Conservation (phyloP, 2,329 filamentous ascomycete genomes). For the Cytospora paraplurivora region DNA sequence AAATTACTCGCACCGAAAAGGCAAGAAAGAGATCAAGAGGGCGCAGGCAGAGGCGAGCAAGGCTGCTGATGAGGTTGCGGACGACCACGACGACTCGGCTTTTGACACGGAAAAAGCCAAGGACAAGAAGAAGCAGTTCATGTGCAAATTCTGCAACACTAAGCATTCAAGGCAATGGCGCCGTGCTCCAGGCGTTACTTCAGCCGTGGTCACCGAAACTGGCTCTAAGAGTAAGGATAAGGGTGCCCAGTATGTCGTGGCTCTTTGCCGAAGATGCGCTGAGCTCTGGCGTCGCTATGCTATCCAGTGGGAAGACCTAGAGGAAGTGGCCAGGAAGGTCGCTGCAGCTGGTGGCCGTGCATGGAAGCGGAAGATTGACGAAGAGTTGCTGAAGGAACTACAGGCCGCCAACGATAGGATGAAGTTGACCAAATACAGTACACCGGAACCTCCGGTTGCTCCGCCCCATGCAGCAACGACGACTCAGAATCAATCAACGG, state of each 20-base stretch:
- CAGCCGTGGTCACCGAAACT: conserved; percentile 69
- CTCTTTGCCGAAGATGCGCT: conserved; percentile 87
- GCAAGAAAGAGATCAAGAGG: conserved; percentile 82
- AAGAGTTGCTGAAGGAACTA: conserved; percentile 81
- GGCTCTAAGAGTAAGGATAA: conserved; percentile 76
- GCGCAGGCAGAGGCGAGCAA: conserved; percentile 72
- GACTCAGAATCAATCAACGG: conserved; percentile 35
- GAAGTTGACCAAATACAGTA: conserved; percentile 44
- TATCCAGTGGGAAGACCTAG: conserved; percentile 91
- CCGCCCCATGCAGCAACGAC: conserved; percentile 34
- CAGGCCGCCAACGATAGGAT: conserved; percentile 65
- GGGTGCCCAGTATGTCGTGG: conserved; percentile 71
- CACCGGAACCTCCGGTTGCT: conserved; percentile 36
- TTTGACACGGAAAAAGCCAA: conserved; percentile 87
- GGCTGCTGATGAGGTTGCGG: conserved; percentile 87
- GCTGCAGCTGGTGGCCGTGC: conserved; percentile 76
- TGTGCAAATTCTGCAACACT: conserved; percentile 90
- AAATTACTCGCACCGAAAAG: conserved; percentile 81
- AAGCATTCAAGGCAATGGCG: conserved; percentile 87
- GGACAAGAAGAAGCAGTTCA: conserved; percentile 77
- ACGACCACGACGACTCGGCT: conserved; percentile 91
- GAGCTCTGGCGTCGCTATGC: conserved; percentile 95
- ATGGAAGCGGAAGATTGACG: conserved; percentile 87
- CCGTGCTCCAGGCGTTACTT: conserved; percentile 76
- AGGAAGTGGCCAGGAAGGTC: conserved; percentile 88